These are phyloP conservation scores for Vicia sativa DNA, from an alignment of 306 rosid genomes.

Conservation along the genomic window DNA sequence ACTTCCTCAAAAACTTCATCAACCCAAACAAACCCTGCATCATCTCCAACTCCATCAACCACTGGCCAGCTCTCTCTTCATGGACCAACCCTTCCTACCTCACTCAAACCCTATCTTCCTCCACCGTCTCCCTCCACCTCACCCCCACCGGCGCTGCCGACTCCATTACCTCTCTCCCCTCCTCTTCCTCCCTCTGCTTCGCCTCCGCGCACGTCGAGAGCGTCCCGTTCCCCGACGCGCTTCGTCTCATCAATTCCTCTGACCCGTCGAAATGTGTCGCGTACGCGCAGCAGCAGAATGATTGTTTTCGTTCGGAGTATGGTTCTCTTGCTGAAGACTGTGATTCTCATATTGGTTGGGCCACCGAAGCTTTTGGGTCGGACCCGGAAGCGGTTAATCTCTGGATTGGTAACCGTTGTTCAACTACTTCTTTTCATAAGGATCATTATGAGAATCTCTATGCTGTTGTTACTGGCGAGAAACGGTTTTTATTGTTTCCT, in stretches of 20 bases:
- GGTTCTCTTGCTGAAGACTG: conserved; percentile 58
- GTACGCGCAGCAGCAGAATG: conserved; percentile 82
- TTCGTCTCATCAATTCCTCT: conserved; percentile 42
- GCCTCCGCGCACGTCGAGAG: conserved; percentile 49
- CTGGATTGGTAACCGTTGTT: conserved; percentile 70
- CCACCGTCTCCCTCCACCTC: conserved; percentile 74
- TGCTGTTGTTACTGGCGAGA: conserved; percentile 74
- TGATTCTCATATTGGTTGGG: conserved; percentile 67
- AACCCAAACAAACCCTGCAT: conserved; percentile 80
- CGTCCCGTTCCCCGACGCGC: conserved; percentile 45
- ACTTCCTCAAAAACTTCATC: conserved; percentile 62
- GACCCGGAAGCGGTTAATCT: conserved; percentile 78
- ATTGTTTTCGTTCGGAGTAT: conserved; percentile 72
- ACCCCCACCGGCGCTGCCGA: conserved; percentile 81
- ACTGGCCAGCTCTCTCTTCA: conserved; percentile 73
- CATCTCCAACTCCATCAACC: conserved; percentile 63
- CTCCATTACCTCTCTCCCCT: conserved; percentile 46
- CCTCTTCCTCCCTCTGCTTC: conserved; percentile 43
- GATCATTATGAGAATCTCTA: conserved; percentile 88
- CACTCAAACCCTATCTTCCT: conserved; percentile 52
- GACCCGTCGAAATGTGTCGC: conserved; percentile 45
- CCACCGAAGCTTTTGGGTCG: conserved; percentile 66
- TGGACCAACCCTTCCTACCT: conserved; percentile 66
- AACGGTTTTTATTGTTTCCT: conserved; percentile 75
- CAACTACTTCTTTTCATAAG: conserved; percentile 73